Percentiles rank a stretch among this genome's conserved stretches.
These are phyloP conservation scores for Mycothermus thermophilus DNA, from an alignment of 495 filamentous ascomycete genomes.

Conservation along the genomic window DNA sequence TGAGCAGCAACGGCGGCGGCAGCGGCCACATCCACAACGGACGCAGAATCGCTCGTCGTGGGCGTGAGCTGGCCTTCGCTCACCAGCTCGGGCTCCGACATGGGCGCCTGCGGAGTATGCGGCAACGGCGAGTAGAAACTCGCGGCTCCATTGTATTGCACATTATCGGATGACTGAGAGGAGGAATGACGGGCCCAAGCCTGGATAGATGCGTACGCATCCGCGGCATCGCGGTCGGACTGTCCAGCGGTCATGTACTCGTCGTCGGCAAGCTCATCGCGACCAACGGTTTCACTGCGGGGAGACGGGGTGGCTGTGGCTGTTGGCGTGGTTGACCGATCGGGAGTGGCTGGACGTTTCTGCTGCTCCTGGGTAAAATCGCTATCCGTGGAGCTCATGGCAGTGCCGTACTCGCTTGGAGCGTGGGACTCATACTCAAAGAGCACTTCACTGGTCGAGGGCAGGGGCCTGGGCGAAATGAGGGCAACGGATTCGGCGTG, in stretches of 20 bases:
- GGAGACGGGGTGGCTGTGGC: constrained; percentile 3
- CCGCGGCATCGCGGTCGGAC: constrained; percentile 15
- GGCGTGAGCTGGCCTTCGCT: constrained; percentile 37
- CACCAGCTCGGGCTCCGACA: constrained; percentile 31
- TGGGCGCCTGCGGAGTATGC: constrained; percentile 19
- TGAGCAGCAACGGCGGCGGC: constrained; percentile 25
- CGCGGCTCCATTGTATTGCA: too few relatives aligned
- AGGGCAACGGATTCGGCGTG: constrained; percentile 13
- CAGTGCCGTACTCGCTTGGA: constrained; percentile 7
- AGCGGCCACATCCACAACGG: constrained; percentile 23
- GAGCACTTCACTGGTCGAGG: constrained; percentile 11
- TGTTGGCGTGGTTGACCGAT: background rate
- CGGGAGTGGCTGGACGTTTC: background rate
- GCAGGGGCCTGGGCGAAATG: constrained; percentile 9
- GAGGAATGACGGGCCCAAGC: constrained; percentile 41
- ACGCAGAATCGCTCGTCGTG: constrained; percentile 28
- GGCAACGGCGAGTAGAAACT: constrained; percentile 42
- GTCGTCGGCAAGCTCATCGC: constrained; percentile 21
- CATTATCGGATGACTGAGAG: too few relatives aligned
- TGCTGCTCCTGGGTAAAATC: background rate
- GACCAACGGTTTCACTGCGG: constrained; percentile 15
- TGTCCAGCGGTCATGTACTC: constrained; percentile 36
- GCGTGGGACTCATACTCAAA: constrained; percentile 19
- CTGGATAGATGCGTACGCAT: constrained; percentile 38
- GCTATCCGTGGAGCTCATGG: background rate